Conservation (phyloP, 192 early-diverging fungal species). For the Rhizophagus clarus region DNA sequence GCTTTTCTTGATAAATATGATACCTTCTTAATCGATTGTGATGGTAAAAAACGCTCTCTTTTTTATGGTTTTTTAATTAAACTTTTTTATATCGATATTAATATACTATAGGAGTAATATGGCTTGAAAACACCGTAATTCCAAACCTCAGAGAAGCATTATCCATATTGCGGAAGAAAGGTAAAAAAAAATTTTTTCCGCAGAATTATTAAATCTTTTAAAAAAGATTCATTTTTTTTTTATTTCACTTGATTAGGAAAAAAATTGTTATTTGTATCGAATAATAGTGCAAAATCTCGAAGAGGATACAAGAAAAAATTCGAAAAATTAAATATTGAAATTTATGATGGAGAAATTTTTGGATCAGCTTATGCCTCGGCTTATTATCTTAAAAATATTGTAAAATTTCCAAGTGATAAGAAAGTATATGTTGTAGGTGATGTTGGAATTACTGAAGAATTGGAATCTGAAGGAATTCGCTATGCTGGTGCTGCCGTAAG, state of each 20-base stretch:
- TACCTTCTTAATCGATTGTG: slow-evolving; percentile 96
- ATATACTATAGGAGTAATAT: slow-evolving; percentile 76
- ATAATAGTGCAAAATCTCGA: slow-evolving; percentile 94
- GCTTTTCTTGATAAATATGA: slow-evolving; percentile 78
- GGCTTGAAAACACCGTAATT: slow-evolving; percentile 76
- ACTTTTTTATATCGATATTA: background rate
- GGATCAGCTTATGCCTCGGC: slow-evolving; percentile 92
- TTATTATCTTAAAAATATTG: slow-evolving; percentile 83
- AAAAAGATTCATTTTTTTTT: background rate
- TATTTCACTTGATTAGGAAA: slow-evolving; percentile 61
- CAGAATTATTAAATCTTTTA: background rate
- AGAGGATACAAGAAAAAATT: slow-evolving; percentile 83
- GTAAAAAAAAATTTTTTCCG: slow-evolving; percentile 40
- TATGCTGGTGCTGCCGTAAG: slow-evolving; percentile 45
- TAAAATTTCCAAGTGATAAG: slow-evolving; percentile 83
- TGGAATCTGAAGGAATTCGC: slow-evolving; percentile 76
- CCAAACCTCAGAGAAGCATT: slow-evolving; percentile 72
- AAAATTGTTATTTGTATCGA: slow-evolving; percentile 93
- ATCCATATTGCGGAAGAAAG: slow-evolving; percentile 64
- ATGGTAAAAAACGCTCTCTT: slow-evolving; percentile 82
- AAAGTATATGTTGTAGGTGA: slow-evolving; percentile 92
- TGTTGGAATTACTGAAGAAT: slow-evolving; percentile 84
- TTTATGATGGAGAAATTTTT: slow-evolving; percentile 85
- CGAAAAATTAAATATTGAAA: slow-evolving; percentile 74
- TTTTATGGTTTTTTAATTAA: no score